These are phyloP conservation scores for Scheffersomyces amazonensis DNA, from an alignment of 805 yeast genomes.

Conservation along the genomic window DNA sequence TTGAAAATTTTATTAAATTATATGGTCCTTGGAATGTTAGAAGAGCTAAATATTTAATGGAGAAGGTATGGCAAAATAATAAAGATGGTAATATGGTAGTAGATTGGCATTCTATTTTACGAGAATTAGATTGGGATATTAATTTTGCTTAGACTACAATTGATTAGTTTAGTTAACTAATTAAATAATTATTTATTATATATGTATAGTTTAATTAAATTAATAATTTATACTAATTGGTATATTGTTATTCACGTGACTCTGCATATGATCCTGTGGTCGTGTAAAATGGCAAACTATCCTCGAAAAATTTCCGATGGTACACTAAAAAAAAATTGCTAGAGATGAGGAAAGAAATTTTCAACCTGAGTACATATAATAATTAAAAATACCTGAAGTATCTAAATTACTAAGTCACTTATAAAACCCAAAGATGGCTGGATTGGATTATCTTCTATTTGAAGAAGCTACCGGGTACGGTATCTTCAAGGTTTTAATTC, in stretches of 20 bases:
- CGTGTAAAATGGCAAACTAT: background rate
- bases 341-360: constrained; percentile 6
- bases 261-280: background rate
- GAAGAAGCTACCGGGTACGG: constrained; percentile 99
- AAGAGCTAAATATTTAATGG: constrained; percentile 43
- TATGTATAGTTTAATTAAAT: background rate
- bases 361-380: background rate
- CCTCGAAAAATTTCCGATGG: background rate
- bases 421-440: constrained; percentile 59
- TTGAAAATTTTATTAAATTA: constrained; percentile 55
- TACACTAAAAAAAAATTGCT: background rate
- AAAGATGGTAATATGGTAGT: constrained; percentile 56
- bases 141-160: constrained; percentile 55
- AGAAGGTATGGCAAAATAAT: constrained; percentile 47
- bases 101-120: constrained; percentile 71
- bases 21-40: constrained; percentile 65
- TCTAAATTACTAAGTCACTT: too few species aligned
- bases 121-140: constrained; percentile 71
- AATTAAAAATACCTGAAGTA: background rate
- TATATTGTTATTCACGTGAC: background rate
- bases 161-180: background rate
- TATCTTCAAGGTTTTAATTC: constrained; percentile 86
- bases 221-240: background rate
- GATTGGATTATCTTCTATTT: constrained; percentile 85
- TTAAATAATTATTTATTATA: background rate